Conservation (phyloP, 2,329 filamentous ascomycete genomes). For the Talaromyces rugulosus region DNA sequence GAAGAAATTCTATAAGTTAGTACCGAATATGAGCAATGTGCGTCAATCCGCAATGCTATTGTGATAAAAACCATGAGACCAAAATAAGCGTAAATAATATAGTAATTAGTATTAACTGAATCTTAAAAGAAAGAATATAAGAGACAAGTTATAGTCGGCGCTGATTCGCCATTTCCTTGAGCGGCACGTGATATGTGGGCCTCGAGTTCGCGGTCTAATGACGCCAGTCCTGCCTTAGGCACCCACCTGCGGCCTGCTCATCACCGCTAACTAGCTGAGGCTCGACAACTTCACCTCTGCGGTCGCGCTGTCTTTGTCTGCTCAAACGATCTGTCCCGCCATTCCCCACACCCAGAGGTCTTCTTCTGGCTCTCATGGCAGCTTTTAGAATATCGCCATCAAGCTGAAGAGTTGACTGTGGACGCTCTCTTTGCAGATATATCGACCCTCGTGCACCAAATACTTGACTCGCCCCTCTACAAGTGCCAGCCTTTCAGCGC, state of each 20-base stretch:
- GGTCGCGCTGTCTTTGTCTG: not conserved
- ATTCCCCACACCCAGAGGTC: not conserved
- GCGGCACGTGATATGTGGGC: not conserved
- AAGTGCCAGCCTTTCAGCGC: not conserved
- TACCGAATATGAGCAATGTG: not conserved
- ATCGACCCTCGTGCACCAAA: not conserved
- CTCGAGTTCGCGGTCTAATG: not conserved
- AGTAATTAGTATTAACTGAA: not conserved
- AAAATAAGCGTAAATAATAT: not conserved
- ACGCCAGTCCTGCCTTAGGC: not conserved
- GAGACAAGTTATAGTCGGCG: not conserved
- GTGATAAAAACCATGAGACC: not conserved
- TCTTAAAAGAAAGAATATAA: not conserved
- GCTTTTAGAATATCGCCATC: not conserved
- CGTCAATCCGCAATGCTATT: too few relatives aligned
- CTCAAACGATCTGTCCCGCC: not conserved
- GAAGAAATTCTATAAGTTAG: slow-evolving; percentile 37
- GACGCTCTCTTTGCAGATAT: not conserved
- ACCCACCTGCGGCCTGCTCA: not conserved
- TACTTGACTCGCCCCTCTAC: not conserved
- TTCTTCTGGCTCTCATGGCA: not conserved
- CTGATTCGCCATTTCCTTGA: not conserved
- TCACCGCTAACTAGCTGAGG: not conserved
- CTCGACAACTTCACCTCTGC: not conserved
- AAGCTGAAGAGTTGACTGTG: not conserved